phyloP scores from a whole-genome alignment of 192 early-diverging fungal genomes.

The Coemansia sp. region DNA sequence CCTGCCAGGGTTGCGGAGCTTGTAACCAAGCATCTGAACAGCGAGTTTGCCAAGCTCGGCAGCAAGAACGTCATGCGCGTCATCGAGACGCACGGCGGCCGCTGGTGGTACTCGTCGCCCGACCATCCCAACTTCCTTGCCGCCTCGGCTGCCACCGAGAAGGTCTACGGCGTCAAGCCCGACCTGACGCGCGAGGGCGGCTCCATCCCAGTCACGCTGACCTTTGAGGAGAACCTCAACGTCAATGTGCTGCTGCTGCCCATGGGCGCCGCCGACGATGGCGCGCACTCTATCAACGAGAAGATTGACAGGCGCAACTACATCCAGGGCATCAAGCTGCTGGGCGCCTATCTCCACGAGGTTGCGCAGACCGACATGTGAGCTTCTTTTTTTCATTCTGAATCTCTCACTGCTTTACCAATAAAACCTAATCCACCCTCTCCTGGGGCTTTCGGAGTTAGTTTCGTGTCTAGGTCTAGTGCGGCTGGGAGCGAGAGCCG shows the following conservation, averaged over 20 bases:
- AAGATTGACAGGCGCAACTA: conserved; percentile 93
- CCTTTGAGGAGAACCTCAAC: conserved; percentile 93
- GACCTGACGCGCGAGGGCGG: conserved; percentile 98
- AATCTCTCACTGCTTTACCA: background rate
- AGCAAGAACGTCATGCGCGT: conserved; percentile 84
- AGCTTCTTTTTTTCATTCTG: background rate
- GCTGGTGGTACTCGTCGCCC: conserved; percentile 88
- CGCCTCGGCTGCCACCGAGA: conserved; percentile 87
- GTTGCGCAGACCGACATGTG: conserved; percentile 57
- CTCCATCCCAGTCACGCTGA: conserved; percentile 96
- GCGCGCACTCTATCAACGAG: conserved; percentile 98
- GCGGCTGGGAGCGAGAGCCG: too few relatives aligned
- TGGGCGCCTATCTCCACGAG: conserved; percentile 90
- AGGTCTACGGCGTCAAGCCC: conserved; percentile 87
- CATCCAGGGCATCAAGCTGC: conserved; percentile 93
- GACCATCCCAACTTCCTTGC: conserved; percentile 95
- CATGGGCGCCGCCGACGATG: conserved; percentile 93
- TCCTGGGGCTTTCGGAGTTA: too few relatives aligned
- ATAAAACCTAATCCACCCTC: background rate
- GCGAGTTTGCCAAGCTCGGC: conserved; percentile 88
- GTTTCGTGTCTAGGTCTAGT: too few relatives aligned
- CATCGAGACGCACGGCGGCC: conserved; percentile 79
- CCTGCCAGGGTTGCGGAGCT: conserved; percentile 74
- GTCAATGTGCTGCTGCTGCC: conserved; percentile 92
- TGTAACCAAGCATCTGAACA: conserved; percentile 72